Evolutionary conservation across 1,284 basidiomycete species (phyloP), one percentile per base, ranked within the genome.

Genomic region (Cystobasidium sp.): DNA sequence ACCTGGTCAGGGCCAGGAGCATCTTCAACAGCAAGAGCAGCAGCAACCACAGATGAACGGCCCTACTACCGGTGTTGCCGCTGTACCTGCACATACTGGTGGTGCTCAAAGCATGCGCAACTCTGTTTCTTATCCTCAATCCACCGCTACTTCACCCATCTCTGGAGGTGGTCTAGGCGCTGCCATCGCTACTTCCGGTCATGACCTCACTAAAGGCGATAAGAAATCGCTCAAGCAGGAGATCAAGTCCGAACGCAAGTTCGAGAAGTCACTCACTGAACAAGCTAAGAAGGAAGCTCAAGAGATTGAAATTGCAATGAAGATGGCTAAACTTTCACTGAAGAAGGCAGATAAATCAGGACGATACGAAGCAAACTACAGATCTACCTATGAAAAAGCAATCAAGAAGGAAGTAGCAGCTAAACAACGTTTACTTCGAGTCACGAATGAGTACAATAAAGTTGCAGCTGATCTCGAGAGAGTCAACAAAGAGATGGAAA

Each of bases 401-500:
- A 66, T 73, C 53, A 65, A 73, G 53, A 65, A 66, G 52, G 70
- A 73, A 55, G 53, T 73, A 8, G 46, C 41, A n/a, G 70, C 70
- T 5, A 73, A 73, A 52, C 49, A 73, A 53, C 51, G 53, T 14
- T 51, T 73, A n/a, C 52, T 73, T 8, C 55, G 53, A 44, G 52
- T 73, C 20, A 65, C 62, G 1, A 73, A 73, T 37, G 70, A 73
- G 24, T 73, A 73, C 22, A 73, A 73, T 43, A 73, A 73, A 51
- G 44, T 73, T 37, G 70, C 70, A 9, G 70, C 70, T n/a, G 70
- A 73, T 44, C 39, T 73, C 18, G 70, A 73, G 41, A 43, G 63
- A 31, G 63, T 44, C 4, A 66, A 16, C 18, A 73, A 73, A 51
- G 70, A 73, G 63, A 66, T 66, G 62, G 70, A 73, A 37, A 73